Conservation (phyloP, 2,329 filamentous ascomycete species). For the Sphaerulina populicola region DNA sequence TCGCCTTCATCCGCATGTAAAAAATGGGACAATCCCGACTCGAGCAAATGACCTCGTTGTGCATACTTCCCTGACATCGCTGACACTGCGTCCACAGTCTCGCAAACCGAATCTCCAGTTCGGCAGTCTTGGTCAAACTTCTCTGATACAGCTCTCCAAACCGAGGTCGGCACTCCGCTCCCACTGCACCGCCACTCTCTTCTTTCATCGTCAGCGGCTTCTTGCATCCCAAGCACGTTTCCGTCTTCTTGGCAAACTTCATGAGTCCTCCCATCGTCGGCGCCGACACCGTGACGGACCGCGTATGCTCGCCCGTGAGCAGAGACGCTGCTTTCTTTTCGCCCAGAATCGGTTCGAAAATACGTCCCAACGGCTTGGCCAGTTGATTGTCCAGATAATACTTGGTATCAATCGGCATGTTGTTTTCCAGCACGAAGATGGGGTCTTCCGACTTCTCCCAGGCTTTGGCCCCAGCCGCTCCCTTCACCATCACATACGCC, state of each 20-base stretch:
- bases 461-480: constrained; percentile 79
- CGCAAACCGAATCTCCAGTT: constrained; percentile 86
- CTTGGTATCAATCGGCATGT: constrained; percentile 93
- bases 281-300: constrained; percentile 85
- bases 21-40: constrained; percentile 97
- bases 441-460: constrained; percentile 97
- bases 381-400: constrained; percentile 99
- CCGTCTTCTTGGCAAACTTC: constrained; percentile 97
- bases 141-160: constrained; percentile 91
- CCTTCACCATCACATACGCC: constrained; percentile 95
- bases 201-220: constrained; percentile 76
- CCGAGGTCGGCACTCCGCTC: constrained; percentile 71
- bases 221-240: constrained; percentile 98
- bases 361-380: constrained; percentile 83
- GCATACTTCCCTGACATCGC: constrained; percentile 92
- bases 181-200: constrained; percentile 79
- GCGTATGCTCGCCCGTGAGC: constrained; percentile 85
- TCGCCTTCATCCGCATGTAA: constrained; percentile 99
- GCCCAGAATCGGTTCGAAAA: constrained; percentile 95
- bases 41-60: constrained; percentile 95
- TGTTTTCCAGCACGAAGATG: constrained; percentile 94
- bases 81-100: constrained; percentile 97
- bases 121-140: constrained; percentile 76
- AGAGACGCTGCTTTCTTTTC: constrained; percentile 83
- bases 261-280: constrained; percentile 88